Evolutionary conservation across 805 yeast genomes (phyloP), one percentile per base, ranked within the genome.

Genomic region (Cephaloascus fragrans): DNA sequence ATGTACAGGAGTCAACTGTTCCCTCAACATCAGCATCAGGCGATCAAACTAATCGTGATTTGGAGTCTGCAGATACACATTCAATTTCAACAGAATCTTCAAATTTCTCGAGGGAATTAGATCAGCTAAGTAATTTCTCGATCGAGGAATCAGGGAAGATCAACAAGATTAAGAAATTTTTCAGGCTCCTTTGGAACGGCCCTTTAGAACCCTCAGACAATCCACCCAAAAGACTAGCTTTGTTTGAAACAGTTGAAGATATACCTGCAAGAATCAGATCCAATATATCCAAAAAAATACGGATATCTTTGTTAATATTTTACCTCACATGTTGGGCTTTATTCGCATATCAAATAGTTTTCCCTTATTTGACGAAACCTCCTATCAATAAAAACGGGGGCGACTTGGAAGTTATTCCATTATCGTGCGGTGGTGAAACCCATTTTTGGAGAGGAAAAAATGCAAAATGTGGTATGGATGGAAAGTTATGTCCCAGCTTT

Each of bases 381-480:
- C 44, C 50, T 9, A n/a, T n/a, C n/a, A 37, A 41, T 4, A 49
- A 49, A 5, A 48, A 47, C 2, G 41, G 39, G 4, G 49, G 50
- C 9, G 50, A 52, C 36, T 38, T 47, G 2, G 50, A 61, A 14
- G 64, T 75, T 2, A 45, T 68, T 1, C 51, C 77, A 3, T 48
- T 80, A 18, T 63, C 79, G 0, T 79, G 86, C 47, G 56, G 66
- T 3, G 61, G 55, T 14, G 69, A 65, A 32, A 47, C 53, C 17
- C 55, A 57, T 31, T 64, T 81, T 42, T 87, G 96, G 96, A 61
- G 53, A 37, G 95, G 95, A 0, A 81, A 78, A 40, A 83, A 83
- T 50, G 76, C 73, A 8, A 69, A 64, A 1, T 89, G 96, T 66
- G 96, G 96, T 0, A 47, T 80, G 8, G 64, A 80, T 46, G 95